phyloP scores from a whole-genome alignment of 2,329 filamentous ascomycete species.

The Scedosporium dehoogii region DNA sequence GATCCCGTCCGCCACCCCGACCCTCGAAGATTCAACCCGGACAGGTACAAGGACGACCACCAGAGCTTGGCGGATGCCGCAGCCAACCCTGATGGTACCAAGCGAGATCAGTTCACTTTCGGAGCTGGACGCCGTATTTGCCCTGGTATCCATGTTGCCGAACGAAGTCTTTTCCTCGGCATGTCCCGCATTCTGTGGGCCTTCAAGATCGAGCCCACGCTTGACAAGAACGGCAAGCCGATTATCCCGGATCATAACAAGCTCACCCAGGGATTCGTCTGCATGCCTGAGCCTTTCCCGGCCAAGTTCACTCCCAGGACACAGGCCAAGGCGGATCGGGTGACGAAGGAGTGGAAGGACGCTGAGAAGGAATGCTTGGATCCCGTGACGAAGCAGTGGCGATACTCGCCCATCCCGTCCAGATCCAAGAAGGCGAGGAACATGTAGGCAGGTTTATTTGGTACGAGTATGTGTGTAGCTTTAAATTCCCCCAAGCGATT shows the following conservation, averaged over 20 bases:
- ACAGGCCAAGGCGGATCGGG: conserved; percentile 1
- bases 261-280: conserved; percentile 11
- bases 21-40: conserved; percentile 31
- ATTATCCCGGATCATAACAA: conserved; percentile 9
- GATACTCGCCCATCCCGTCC: not conserved
- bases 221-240: conserved; percentile 8
- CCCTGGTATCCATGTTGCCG: conserved; percentile 45
- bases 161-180: conserved; percentile 35
- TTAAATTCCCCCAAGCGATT: not conserved
- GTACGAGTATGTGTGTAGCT: not conserved
- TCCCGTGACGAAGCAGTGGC: conserved; percentile 5
- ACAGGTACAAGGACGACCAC: conserved; percentile 19
- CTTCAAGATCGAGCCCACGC: conserved; percentile 25
- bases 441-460: not conserved
- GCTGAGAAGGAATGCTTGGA: conserved; percentile 1
- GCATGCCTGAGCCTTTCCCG: conserved; percentile 8
- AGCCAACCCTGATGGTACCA: conserved; percentile 20
- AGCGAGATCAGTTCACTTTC: conserved; percentile 44
- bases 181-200: conserved; percentile 39
- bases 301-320: conserved; percentile 9
- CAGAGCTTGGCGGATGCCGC: conserved; percentile 19
- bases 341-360: conserved; percentile 8
- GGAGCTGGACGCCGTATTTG: conserved; percentile 48
- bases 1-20: conserved; percentile 30
- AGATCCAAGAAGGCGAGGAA: not conserved